These are phyloP conservation scores for Fusarium camptoceras DNA, from an alignment of 2,329 filamentous ascomycete species.

Conservation along the genomic window DNA sequence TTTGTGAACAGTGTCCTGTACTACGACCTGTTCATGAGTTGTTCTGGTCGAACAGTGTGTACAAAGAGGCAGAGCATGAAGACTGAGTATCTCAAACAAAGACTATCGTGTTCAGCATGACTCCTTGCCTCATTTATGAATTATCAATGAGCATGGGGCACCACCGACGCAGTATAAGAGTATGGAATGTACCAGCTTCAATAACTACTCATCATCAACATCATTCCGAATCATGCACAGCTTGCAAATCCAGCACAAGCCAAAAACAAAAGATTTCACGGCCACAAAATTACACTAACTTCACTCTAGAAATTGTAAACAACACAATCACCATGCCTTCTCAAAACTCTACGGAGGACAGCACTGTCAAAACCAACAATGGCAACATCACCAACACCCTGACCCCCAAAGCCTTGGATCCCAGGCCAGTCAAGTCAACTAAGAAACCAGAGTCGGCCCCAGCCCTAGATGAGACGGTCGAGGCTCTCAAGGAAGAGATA, in stretches of 20 bases:
- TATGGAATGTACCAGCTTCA: background rate
- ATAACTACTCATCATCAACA: background rate
- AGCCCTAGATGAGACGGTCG: background rate
- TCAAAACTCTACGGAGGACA: background rate
- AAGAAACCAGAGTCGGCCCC: background rate
- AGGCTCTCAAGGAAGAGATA: conserved; percentile 16
- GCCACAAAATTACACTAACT: background rate
- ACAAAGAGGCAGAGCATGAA: conserved; percentile 1
- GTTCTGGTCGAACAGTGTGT: background rate
- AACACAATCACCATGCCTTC: conserved; percentile 15
- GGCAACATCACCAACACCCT: background rate
- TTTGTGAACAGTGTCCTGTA: background rate
- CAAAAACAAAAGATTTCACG: background rate
- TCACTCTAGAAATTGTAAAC: background rate
- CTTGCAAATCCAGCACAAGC: conserved; percentile 8
- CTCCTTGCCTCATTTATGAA: too few species aligned
- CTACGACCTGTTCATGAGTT: background rate
- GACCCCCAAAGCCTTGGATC: background rate
- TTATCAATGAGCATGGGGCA: background rate
- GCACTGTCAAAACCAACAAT: background rate
- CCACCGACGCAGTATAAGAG: conserved; percentile 7
- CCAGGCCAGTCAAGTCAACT: background rate
- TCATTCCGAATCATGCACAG: conserved; percentile 1
- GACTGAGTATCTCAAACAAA: background rate
- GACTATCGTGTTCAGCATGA: background rate